These are phyloP conservation scores for Cystofilobasidium ferigula DNA, from an alignment of 768 basidiomycete species.

Conservation along the genomic window DNA sequence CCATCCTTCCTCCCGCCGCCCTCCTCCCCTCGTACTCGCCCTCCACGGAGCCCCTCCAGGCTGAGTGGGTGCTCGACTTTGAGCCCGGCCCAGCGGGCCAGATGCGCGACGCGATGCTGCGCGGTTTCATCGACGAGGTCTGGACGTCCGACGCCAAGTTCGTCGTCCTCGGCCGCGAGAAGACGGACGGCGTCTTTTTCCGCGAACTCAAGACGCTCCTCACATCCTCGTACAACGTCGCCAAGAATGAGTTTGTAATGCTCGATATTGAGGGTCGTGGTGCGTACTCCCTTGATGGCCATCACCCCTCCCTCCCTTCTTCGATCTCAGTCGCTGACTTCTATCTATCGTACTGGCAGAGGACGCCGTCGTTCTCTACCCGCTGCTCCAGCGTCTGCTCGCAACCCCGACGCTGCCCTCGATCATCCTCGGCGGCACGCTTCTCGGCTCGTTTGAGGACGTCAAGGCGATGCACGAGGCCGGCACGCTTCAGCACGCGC, in stretches of 20 bases:
- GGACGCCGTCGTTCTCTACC: slow-evolving; percentile 8
- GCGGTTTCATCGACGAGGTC: slow-evolving; percentile 13
- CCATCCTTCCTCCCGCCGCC: slow-evolving; percentile 10
- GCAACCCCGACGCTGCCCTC: background rate
- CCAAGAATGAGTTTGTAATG: background rate
- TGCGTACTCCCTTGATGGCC: background rate
- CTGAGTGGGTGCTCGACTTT: slow-evolving; percentile 24
- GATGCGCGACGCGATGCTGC: background rate
- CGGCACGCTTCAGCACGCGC: background rate
- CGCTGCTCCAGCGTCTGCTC: slow-evolving; percentile 9
- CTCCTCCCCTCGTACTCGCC: background rate
- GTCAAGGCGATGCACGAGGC: slow-evolving; percentile 20
- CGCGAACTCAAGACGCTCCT: background rate
- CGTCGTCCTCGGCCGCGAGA: slow-evolving; percentile 9
- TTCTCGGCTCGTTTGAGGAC: slow-evolving; percentile 10
- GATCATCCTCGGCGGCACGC: slow-evolving; percentile 19
- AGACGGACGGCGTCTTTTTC: slow-evolving; percentile 2
- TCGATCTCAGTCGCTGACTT: background rate
- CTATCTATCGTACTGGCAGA: background rate
- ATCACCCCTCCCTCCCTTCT: background rate
- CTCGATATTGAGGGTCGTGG: slow-evolving; percentile 17
- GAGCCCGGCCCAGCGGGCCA: slow-evolving; percentile 11
- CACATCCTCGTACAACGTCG: background rate
- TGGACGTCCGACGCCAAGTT: slow-evolving; percentile 7
- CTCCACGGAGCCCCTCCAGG: background rate